A percentile compares a stretch with the other conserved stretches of the same genome.
phyloP scores from a whole-genome alignment of 345 rosid species.

The Punica granatum region DNA sequence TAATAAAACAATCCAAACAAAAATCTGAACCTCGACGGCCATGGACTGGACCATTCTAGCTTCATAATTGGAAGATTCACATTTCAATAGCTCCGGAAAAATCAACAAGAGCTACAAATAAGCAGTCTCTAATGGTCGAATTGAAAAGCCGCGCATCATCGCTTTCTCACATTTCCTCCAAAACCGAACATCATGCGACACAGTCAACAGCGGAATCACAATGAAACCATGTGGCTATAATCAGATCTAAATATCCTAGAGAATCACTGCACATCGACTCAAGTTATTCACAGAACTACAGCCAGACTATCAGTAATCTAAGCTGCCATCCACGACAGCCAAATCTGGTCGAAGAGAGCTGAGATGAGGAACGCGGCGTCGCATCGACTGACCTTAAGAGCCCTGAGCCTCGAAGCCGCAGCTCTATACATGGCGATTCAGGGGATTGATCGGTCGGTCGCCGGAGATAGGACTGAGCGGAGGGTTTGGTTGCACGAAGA shows the following conservation, averaged over 20 bases:
- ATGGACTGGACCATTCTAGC: too few relatives aligned
- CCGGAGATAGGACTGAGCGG: background rate
- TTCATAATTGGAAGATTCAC: background rate
- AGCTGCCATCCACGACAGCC: background rate
- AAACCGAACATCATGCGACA: background rate
- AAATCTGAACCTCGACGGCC: background rate
- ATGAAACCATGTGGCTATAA: background rate
- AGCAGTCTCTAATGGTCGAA: too few relatives aligned
- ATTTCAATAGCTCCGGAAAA: background rate
- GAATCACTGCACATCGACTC: background rate
- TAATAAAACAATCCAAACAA: background rate
- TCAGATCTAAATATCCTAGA: background rate
- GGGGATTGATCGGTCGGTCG: background rate
- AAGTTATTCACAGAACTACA: background rate
- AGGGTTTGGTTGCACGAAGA: background rate
- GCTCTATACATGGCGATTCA: slow-evolving; percentile 38
- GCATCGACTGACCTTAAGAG: slow-evolving; percentile 36
- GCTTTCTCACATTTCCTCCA: background rate
- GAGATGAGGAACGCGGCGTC: background rate
- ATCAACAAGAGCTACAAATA: background rate
- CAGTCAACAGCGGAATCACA: background rate
- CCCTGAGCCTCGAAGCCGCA: slow-evolving; percentile 43
- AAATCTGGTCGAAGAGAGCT: background rate
- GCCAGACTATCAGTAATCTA: background rate
- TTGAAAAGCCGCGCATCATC: background rate